Evolutionary conservation across 2,329 filamentous ascomycete genomes (phyloP), one percentile per base, ranked within the genome.

Genomic region (Diaporthe batatas): DNA sequence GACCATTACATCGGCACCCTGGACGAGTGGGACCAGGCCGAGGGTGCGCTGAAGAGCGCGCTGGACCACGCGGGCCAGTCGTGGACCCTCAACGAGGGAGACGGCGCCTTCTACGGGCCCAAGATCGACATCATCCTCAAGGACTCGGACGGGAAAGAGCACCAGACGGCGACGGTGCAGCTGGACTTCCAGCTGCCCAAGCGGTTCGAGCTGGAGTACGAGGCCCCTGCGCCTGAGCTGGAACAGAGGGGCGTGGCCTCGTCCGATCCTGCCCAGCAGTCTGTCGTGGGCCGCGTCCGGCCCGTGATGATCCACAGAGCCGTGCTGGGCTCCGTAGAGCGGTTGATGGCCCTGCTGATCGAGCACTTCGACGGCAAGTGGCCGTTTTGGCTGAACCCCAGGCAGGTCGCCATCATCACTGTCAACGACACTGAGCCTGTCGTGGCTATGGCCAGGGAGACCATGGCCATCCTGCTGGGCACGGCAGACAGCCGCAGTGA

Each of bases 51-150:
- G 71, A 89, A 86, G 70, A 82, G 87, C 69, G 91, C 92, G 0
- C 82, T 95, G 49, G 85, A 91, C 74, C 86, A 84, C 34, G 91
- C 88, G 18, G 92, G 91, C 12, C 89, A 90, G 77, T 83, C 88
- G 47, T 97, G 94, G 93, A 88, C 87, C 2, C 77, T 96, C 72
- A 96, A 95, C 75, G 88, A 92, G 77, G 94, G 94, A 14, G 94
- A 97, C 74, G 94, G 95, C 18, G 94, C 94, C 5, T 97, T 97
- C 79, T 97, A 97, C 78, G 94, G 95, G 0, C 94, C 95, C 42
- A 97, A 97, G 83, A 97, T 97, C 76, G 94, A 97, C 79, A 93
- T 97, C 57, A 90, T 97, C 51, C 83, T 97, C 58, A 90, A 89
- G 74, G 94, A 97, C 79, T 91, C 92, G 0, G 89, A 94, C 78